Base-by-base conservation (phyloP, 345 rosid genomes). In the Bretschneidera sinensis region DNA sequence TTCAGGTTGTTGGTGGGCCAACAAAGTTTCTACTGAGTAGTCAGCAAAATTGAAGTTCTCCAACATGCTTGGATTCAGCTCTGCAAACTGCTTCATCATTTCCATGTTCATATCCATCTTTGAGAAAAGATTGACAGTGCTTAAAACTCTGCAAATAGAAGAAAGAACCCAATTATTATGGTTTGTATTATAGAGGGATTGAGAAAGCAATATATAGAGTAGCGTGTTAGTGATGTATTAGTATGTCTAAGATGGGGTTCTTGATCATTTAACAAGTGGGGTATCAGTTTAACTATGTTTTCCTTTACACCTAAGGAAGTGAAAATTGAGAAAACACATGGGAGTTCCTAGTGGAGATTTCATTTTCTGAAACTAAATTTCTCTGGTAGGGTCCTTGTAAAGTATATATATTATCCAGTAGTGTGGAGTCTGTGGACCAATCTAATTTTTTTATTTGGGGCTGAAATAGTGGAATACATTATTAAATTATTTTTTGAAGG, bases 41-140 rank as follows among this genome's bases (percentile, higher is more conserved):
- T 59, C 66, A 50, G 68, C 13, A 33, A 52, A 22, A 61, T 19
- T 54, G 60, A 72, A 61, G 62, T 9, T 64, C 62, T 76, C 77
- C 59, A 59, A 48, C 24, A 52, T 39, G 50, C 56, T 67, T 54
- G 73, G 71, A 68, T 68, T 76, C 51, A 66, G 71, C 59, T 65
- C 71, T 39, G 75, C 59, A 55, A 67, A 63, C 60, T 73, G 76
- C 64, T 67, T 70, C 35, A 63, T 28, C 62, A 69, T 59, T 20
- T 70, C 78, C 65, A 68, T 65, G 66, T 59, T 70, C 70, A 61
- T 33, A 24, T 61, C 74, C 52, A 71, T 66, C 17, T 68, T 72
- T 34, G 68, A 21, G 20, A 24, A 71, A 63, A 22, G 59, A 17
- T 48, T 55, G 76, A 61, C 61, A 48, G 34, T 54, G 60, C 45